Evolutionary conservation across 164 flowering plant species (phyloP), one percentile per base, ranked within the genome.

Genomic region (Sedum album): DNA sequence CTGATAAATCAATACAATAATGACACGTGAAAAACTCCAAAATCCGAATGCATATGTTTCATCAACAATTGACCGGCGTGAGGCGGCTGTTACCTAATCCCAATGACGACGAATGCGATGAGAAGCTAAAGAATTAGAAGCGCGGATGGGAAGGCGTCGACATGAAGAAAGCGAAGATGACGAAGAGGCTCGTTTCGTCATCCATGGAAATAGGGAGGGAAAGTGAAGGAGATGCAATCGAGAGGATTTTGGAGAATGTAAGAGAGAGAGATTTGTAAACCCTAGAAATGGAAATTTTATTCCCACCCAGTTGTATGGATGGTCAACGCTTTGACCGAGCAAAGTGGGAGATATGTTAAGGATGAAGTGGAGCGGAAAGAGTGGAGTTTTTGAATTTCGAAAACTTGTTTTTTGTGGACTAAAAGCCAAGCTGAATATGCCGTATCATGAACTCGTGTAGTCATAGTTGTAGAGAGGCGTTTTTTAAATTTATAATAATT

Each of bases 291-390:
- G 48, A 44, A 44, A 13, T 2, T 2, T 55, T 57, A 57, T 57
- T 57, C 62, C 18, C 18, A 57, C 62, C 62, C 33, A 57, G n/a
- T 57, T 26, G 31, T 55, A 26, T 25, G 17, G 15, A 23, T 55
- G 31, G 61, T 55, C 61, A 55, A 49, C 25, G 57, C 17, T 10
- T 57, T 57, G 62, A 57, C 62, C 33, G 33, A 57, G 62, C 31
- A 11, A 57, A 30, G 31, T 3, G 31, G 33, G n/a, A 13, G 4
- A 23, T n/a, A n/a, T n/a, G n/a, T n/a, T n/a, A 26, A 2, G n/a
- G 20, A 57, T 13, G 4, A 14, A 9, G 28, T 57, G 20, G 33
- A 57, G 33, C 33, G 62, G 5, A 26, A 17, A 2, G 62, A 30
- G 20, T 1, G 55, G n/a, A 49, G 55, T 44, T 35, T 46, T 46